Evolutionary conservation across 345 rosid genomes (phyloP).

Genomic region (Durio zibethinus): DNA sequence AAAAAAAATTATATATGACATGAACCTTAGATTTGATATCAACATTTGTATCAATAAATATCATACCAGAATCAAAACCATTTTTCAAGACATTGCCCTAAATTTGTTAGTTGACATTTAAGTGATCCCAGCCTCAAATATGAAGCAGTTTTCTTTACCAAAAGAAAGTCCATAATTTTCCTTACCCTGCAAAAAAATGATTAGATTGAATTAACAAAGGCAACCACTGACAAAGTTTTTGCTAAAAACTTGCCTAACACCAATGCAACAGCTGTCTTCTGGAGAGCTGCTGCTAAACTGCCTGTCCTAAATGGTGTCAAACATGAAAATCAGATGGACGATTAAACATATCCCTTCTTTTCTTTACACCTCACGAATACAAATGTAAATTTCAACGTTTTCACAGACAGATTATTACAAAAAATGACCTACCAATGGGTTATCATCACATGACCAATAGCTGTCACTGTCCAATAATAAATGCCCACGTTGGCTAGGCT

Average conservation of each 20-base stretch:
- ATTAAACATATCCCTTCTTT: neutral
- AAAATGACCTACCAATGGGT: neutral
- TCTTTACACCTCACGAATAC: neutral
- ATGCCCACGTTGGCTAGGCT: neutral
- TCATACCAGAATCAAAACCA: no score
- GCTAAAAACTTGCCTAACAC: neutral
- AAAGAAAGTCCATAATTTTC: neutral
- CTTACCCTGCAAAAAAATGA: no score
- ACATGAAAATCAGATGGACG: neutral
- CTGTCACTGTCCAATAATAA: neutral
- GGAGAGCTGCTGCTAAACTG: neutral
- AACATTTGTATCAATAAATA: no score
- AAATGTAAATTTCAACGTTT: neutral
- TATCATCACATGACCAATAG: neutral
- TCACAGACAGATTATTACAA: neutral
- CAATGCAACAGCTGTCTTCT: slow-evolving; percentile 2
- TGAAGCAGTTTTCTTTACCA: neutral
- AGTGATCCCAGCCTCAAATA: neutral
- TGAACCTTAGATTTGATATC: neutral
- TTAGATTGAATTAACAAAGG: neutral
- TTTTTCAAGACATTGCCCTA: neutral
- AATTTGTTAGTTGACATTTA: neutral
- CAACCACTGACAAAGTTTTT: neutral
- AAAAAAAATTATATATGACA: no score
- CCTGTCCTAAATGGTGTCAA: neutral